Evolutionary conservation across 768 basidiomycete species (phyloP), one percentile per base, ranked within the genome.

Genomic region (Boletus rubropictus): DNA sequence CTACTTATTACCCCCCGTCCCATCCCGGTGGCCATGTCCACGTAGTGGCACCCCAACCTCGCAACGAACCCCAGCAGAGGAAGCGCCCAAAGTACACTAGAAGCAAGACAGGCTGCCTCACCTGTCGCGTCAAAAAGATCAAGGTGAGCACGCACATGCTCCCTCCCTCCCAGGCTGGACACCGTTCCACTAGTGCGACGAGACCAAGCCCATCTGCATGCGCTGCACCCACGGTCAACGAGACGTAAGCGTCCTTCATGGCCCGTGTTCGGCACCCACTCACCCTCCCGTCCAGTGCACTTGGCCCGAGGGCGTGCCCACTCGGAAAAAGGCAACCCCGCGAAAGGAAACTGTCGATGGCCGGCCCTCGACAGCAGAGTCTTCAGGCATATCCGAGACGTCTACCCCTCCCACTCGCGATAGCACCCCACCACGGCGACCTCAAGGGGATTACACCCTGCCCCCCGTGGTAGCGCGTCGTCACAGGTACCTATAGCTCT

Each of bases 51-150:
- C 69, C 76, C 4, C 72, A 73, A 20, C 65, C 76, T 44, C 74
- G 77, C 42, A 68, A 67, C 29, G 85, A 73, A 21, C 59, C 73
- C 14, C 73, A 76, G n/a, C 71, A 74, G 58, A 78, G 88, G 49
- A 89, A 89, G 64, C 84, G 89, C 29, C 89, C 89, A 40, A 96
- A 96, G 74, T 94, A 94, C 58, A 91, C 89, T 52, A 80, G 93
- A 57, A 90, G 88, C 69, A 93, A 95, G 72, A 92, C 91, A 1
- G 93, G 93, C 20, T 97, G 93, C 64, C 70, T 95, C 63, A 93
- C 89, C 35, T 97, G 93, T 76, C 79, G 93, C 58, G 80, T 82
- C 52, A 93, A 94, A 76, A 89, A 95, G 76, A 90, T 97, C 61
- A 96, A 96, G 79, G 89, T 88, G 53, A 44, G 76, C 62, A 45